Evolutionary conservation across 371 early-diverging fungal genomes (phyloP).

Genomic region (Umbelopsis sp.): DNA sequence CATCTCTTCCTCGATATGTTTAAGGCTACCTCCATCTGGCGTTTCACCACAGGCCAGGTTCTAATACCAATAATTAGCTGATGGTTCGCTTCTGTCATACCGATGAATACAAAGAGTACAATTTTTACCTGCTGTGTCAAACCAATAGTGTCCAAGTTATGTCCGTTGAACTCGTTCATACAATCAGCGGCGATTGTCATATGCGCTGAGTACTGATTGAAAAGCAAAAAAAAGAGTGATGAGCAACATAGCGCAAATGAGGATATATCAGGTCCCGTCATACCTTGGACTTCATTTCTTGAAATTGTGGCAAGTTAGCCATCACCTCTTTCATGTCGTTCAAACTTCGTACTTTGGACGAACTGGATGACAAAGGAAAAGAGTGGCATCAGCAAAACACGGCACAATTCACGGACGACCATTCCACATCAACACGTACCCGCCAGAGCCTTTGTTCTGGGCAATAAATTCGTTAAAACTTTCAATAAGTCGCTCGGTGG

Average conservation of each 20-base stretch:
- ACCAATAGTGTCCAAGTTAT: constrained; percentile 73
- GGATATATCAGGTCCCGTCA: neutral
- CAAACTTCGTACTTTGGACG: constrained; percentile 66
- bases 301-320: constrained; percentile 90
- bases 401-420: no score
- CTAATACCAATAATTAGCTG: constrained; percentile 33
- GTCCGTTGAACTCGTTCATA: constrained; percentile 74
- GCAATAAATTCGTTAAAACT: constrained; percentile 80
- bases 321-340: constrained; percentile 92
- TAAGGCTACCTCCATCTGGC: constrained; percentile 75
- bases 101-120: neutral
- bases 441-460: constrained; percentile 60
- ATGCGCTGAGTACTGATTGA: constrained; percentile 81
- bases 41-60: constrained; percentile 91
- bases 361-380: constrained; percentile 15
- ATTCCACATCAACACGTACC: constrained; percentile 23
- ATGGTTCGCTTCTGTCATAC: no score
- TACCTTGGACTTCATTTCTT: constrained; percentile 87
- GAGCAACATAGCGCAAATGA: neutral
- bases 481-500: constrained; percentile 77
- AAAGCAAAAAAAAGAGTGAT: constrained; percentile 1
- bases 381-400: no score
- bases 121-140: constrained; percentile 77
- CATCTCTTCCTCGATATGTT: constrained; percentile 81
- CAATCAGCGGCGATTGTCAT: constrained; percentile 92